A percentile compares a stretch with the other conserved stretches of the same genome.
Conservation (phyloP, 1,284 basidiomycete genomes). For the Wolfiporia cocos region DNA sequence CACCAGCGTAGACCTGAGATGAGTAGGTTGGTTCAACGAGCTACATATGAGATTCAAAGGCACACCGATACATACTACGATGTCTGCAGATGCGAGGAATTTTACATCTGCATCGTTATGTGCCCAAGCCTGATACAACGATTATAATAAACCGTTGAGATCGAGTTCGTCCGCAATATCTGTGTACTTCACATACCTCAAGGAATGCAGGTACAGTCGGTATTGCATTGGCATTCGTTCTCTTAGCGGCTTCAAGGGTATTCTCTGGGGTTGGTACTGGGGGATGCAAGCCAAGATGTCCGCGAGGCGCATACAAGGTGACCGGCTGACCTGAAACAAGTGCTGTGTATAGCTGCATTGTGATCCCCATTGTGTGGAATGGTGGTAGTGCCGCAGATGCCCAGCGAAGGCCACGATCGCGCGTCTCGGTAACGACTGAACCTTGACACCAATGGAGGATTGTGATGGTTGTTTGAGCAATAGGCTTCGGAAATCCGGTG, state of each 20-base stretch:
- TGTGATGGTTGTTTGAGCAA: slow-evolving; percentile 9
- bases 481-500: slow-evolving; percentile 18
- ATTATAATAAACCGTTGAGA: neutral
- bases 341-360: slow-evolving; percentile 10
- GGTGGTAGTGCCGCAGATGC: slow-evolving; percentile 11
- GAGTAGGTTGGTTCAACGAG: neutral
- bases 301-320: slow-evolving; percentile 11
- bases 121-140: slow-evolving; percentile 10
- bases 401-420: slow-evolving; percentile 8
- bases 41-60: neutral
- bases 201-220: slow-evolving; percentile 13
- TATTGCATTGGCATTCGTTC: slow-evolving; percentile 7
- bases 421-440: neutral
- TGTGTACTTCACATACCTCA: slow-evolving; percentile 16
- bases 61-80: slow-evolving; percentile 8
- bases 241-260: slow-evolving; percentile 7
- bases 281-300: neutral
- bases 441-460: slow-evolving; percentile 7
- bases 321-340: slow-evolving; percentile 7
- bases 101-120: slow-evolving; percentile 9
- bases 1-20: slow-evolving; percentile 9
- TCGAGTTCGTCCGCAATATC: too few species aligned
- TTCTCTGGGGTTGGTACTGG: slow-evolving; percentile 12
- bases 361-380: slow-evolving; percentile 16
- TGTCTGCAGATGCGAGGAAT: slow-evolving; percentile 7